A percentile compares a stretch with the other conserved stretches of the same genome.
Evolutionary conservation across 2,329 filamentous ascomycete species (phyloP).

Genomic region (Phialocephala sp.): DNA sequence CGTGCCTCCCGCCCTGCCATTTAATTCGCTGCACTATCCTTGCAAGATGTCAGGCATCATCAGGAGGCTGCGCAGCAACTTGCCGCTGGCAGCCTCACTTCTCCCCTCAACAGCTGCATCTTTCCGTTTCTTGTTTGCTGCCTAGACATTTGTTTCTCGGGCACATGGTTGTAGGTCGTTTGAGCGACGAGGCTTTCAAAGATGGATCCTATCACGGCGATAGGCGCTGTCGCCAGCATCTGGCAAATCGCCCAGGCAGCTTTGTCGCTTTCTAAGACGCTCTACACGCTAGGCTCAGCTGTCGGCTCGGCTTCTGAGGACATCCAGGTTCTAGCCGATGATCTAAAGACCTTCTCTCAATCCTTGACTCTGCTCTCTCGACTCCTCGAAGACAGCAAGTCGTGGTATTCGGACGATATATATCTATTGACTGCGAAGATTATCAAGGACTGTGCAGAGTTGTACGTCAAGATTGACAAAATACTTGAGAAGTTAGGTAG

Average conservation of each 20-base stretch:
- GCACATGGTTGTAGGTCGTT: neutral
- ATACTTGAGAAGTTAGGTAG: constrained; percentile 28
- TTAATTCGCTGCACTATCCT: neutral
- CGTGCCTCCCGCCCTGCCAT: neutral
- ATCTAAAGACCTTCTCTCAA: constrained; percentile 30
- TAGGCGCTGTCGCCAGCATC: constrained; percentile 31
- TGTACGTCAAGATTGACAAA: constrained; percentile 35
- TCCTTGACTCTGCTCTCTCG: constrained; percentile 32
- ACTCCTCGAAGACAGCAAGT: constrained; percentile 30
- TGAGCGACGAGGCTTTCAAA: neutral
- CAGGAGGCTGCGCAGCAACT: neutral
- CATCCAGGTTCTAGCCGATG: constrained; percentile 30
- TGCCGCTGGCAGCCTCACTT: neutral
- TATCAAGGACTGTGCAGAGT: constrained; percentile 32
- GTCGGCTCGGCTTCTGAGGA: constrained; percentile 33
- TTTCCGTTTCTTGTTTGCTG: neutral
- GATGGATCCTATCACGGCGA: constrained; percentile 32
- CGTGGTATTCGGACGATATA: constrained; percentile 33
- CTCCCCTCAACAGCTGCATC: neutral
- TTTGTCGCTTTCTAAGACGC: constrained; percentile 31
- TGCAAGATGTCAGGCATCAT: neutral
- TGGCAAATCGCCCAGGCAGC: constrained; percentile 30
- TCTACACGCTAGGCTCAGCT: constrained; percentile 31
- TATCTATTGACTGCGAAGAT: constrained; percentile 35
- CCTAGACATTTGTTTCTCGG: neutral